These are phyloP conservation scores for Macrophomina phaseolina DNA, from an alignment of 2,329 filamentous ascomycete species.

Conservation along the genomic window DNA sequence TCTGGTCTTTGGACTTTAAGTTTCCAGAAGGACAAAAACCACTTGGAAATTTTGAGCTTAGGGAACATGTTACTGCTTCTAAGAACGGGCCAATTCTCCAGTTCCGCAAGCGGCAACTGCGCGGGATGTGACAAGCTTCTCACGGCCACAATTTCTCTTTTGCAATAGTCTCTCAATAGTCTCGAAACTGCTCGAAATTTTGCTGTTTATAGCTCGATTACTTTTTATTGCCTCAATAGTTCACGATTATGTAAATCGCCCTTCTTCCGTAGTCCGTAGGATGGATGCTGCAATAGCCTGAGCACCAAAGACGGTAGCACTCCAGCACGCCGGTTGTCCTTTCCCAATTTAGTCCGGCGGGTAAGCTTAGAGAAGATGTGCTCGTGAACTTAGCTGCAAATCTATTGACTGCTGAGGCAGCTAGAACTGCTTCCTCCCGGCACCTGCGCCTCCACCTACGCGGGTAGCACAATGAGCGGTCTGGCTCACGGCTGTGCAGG, in stretches of 20 bases:
- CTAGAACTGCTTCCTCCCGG: not conserved
- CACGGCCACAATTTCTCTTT: not conserved
- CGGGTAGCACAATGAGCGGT: conserved; percentile 4
- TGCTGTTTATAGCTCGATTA: not conserved
- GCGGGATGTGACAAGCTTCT: not conserved
- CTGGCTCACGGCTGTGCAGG: not conserved
- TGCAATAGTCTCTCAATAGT: not conserved
- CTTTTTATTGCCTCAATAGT: not conserved
- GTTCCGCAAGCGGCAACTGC: conserved; percentile 11
- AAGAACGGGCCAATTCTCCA: conserved; percentile 15
- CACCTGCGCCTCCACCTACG: conserved; percentile 5
- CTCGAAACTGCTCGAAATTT: not conserved
- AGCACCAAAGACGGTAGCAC: not conserved
- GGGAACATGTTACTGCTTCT: conserved; percentile 1
- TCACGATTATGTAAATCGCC: not conserved
- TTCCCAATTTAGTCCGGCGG: not conserved
- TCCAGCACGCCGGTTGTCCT: not conserved
- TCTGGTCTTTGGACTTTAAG: conserved; percentile 63
- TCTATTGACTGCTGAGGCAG: not conserved
- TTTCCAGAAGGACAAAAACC: conserved; percentile 19
- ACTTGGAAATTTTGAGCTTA: conserved; percentile 9
- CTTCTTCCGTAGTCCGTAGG: conserved; percentile 3
- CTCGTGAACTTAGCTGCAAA: not conserved
- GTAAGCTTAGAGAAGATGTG: not conserved
- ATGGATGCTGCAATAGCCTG: not conserved